Base-by-base conservation (phyloP, 495 filamentous ascomycete genomes). In the Penicillium paxilli region DNA sequence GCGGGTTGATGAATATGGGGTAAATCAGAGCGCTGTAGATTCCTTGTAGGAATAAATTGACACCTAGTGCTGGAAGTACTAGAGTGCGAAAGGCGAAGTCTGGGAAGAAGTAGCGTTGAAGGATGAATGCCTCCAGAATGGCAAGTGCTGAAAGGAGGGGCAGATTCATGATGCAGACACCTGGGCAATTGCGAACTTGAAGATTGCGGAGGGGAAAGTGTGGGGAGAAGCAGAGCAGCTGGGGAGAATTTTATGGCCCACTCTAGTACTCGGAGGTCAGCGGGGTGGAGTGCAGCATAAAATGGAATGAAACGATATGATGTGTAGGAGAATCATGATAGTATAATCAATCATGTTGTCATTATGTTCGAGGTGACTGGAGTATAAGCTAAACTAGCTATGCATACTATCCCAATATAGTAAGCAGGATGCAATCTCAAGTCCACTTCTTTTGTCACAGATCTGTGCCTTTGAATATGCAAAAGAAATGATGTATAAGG, bases 1-100 rank as follows among this genome's bases (percentile, higher is more conserved):
- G 56, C 0, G 92, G 91, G n/a, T 82, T 90, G 53, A 95, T 74
- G 59, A 85, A 76, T 38, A 81, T 76, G 3, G 91, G 92, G 62
- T 86, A 95, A 33, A 92, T 60, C 1, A 91, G 44, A 1, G 84
- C 58, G 3, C 58, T 69, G 69, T 79, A 92, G 19, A 80, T 37
- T 2, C 49, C 49, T n/a, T 57, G 32, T 5, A 70, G 24, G 1
- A 56, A 9, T 14, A 73, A 16, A 28, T 73, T 74, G 19, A 65
- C 55, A 0, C 59, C 60, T 5, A 68, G 22, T 5, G 65, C 48
- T 3, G 55, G 51, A 0, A 71, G 44, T 10, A 50, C 46, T 3
- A 69, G 44, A 2, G 59, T 61, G 9, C 59, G 57, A 16, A 73
- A 68, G 1, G 60, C 37, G n/a, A 49, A 49, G 38, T 70, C 65